Evolutionary conservation across 2,329 filamentous ascomycete species (phyloP).

Genomic region (Sphaerulina musiva): DNA sequence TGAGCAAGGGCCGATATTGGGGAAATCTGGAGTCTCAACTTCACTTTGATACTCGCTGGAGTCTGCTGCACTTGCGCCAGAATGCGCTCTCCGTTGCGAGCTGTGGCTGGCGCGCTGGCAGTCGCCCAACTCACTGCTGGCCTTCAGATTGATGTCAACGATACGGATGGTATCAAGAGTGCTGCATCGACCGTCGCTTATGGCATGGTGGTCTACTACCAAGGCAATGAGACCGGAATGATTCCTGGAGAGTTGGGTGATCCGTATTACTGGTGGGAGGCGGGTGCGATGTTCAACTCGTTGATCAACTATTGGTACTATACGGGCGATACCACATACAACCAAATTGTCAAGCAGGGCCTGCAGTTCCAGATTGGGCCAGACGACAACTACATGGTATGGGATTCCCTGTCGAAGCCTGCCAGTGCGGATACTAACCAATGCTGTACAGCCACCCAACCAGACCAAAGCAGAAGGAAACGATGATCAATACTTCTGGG

Average conservation of each 20-base stretch:
- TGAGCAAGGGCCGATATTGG: no score
- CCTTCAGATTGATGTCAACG: constrained; percentile 20
- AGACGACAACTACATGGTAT: constrained; percentile 50
- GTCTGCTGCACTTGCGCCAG: not conserved
- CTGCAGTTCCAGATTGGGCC: constrained; percentile 55
- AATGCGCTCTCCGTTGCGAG: constrained; percentile 11
- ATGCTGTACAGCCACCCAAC: constrained; percentile 35
- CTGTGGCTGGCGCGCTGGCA: constrained; percentile 12
- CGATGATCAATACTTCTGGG: constrained; percentile 56
- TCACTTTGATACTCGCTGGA: not conserved
- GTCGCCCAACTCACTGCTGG: constrained; percentile 8
- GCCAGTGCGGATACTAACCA: not conserved
- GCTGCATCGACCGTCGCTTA: constrained; percentile 40
- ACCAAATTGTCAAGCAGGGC: constrained; percentile 51
- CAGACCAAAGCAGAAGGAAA: constrained; percentile 39
- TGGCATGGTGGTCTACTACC: constrained; percentile 49
- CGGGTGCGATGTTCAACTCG: constrained; percentile 54
- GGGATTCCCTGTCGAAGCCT: not conserved
- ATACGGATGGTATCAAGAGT: constrained; percentile 38
- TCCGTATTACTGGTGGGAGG: constrained; percentile 71
- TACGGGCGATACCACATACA: constrained; percentile 59
- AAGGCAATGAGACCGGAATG: constrained; percentile 45
- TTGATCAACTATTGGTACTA: constrained; percentile 64
- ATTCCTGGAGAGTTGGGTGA: constrained; percentile 51
- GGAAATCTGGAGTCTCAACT: not conserved